Conservation (phyloP, 345 rosid species). For the Laguncularia racemosa region DNA sequence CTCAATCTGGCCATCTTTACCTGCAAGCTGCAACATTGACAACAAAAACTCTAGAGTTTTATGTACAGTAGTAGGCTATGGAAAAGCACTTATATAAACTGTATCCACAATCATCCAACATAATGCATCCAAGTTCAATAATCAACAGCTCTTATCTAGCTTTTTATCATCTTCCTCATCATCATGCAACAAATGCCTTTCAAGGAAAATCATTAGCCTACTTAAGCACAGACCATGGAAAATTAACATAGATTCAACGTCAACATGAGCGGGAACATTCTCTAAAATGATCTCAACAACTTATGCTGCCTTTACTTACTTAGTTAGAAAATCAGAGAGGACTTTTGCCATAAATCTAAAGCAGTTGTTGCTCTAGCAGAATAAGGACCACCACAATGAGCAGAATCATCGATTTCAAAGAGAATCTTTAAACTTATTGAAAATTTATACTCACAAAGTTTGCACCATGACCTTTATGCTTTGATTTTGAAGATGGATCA, state of each 20-base stretch:
- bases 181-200: slow-evolving; percentile 94
- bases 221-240: slow-evolving; percentile 94
- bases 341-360: slow-evolving; percentile 94
- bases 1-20: slow-evolving; percentile 95
- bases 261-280: slow-evolving; percentile 81
- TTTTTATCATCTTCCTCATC: slow-evolving; percentile 96
- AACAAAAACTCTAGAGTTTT: slow-evolving; percentile 84
- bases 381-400: slow-evolving; percentile 98
- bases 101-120: slow-evolving; percentile 98
- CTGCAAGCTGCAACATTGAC: slow-evolving; percentile 94
- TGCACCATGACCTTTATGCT: slow-evolving; percentile 51
- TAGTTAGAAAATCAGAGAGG: slow-evolving; percentile 81
- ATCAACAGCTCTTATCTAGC: slow-evolving; percentile 88
- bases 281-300: slow-evolving; percentile 78
- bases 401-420: slow-evolving; percentile 83
- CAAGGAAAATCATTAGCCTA: slow-evolving; percentile 91
- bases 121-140: slow-evolving; percentile 83
- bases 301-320: slow-evolving; percentile 83
- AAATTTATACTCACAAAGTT: slow-evolving; percentile 40
- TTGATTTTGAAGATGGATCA: slow-evolving; percentile 63
- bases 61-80: slow-evolving; percentile 72
- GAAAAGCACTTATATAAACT: slow-evolving; percentile 92
- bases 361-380: slow-evolving; percentile 96
- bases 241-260: slow-evolving; percentile 78
- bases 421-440: slow-evolving; percentile 64